Evolutionary conservation across 768 basidiomycete species (phyloP), one percentile per base, ranked within the genome.

Genomic region (Suillus subluteus): DNA sequence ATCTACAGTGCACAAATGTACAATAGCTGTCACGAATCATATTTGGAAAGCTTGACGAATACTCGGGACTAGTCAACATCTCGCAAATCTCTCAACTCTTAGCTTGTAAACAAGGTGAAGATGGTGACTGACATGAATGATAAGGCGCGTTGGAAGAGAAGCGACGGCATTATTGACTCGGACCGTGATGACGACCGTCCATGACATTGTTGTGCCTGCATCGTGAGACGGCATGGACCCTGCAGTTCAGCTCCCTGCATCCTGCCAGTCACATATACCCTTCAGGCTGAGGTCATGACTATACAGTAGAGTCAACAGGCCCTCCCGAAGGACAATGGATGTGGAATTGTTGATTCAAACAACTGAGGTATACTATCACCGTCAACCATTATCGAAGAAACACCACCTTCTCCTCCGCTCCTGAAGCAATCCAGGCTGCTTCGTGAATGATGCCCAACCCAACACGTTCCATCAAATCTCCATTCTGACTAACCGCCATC

Each of bases 361-460:
- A 54, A 18, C 21, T 6, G 9, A 48, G 12, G 26, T 16, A 30
- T 30, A 3, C 32, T 35, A 35, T 35, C 55, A 35, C 35, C 6
- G 21, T 18, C 32, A 12, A 30, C 9, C 32, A 35, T 56, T 37
- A 56, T 38, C 55, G 55, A 56, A 56, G 55, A 56, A 56, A 56
- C 21, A 56, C 35, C 1, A 56, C 35, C 55, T n/a, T 56, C 21
- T 37, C 55, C 21, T 56, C 21, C 32, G 21, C 12, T 13, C 35
- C 6, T n/a, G 55, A 56, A 56, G 55, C 35, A 13, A 56, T 56
- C 73, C 73, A 74, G 13, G 71, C 71, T 8, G 43, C 55, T 54
- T 74, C 71, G 12, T 67, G 48, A 7, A 71, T 30, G n/a, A 74
- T 12, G 26, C 71, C 73, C 12, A 74, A 37, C 3, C 73, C 73